Evolutionary conservation across 768 basidiomycete genomes (phyloP), one percentile per base, ranked within the genome.

Genomic region (Galerina marginata): DNA sequence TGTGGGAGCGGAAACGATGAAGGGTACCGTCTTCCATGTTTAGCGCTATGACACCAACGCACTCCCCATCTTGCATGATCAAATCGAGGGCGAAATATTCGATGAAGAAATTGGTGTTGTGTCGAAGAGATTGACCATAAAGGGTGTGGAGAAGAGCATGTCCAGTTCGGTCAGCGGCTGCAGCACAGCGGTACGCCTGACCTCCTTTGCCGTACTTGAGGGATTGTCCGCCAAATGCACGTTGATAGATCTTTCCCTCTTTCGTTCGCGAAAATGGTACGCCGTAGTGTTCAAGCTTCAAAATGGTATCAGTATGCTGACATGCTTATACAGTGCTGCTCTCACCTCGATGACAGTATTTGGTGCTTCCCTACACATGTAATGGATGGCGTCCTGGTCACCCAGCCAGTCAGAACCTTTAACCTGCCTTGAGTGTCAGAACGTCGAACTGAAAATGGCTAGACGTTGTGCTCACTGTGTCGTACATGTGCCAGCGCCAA

Each of bases 321-420:
- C 23, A 4, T 14, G 43, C n/a, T 10, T 23, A 51, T 16, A 4
- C 5, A 45, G 6, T 6, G 58, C 37, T 9, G 53, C 46, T 46
- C 79, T 37, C 56, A 91, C 95, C 85, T 98, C 96, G 52, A 96
- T 87, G 64, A 98, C 96, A 37, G 92, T 91, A 74, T 88, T 83
- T 54, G 96, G 96, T 43, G 97, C 97, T 76, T 99, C 97, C 39
- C 95, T 84, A 75, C 95, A 97, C 97, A 99, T 99, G 81, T 99
- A 99, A 72, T 99, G 97, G 68, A 99, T 99, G 50, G 97, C 97
- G 71, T 99, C 97, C 78, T 96, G 95, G 81, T 99, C 97, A 75
- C 97, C 97, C 40, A 99, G 89, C 97, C 97, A 99, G 79, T 99
- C 97, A 54, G 95, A 97, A 63, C 97, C 97, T 84, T 99, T 99